phyloP scores from a whole-genome alignment of 257 asterid species.

The Lycium barbarum region DNA sequence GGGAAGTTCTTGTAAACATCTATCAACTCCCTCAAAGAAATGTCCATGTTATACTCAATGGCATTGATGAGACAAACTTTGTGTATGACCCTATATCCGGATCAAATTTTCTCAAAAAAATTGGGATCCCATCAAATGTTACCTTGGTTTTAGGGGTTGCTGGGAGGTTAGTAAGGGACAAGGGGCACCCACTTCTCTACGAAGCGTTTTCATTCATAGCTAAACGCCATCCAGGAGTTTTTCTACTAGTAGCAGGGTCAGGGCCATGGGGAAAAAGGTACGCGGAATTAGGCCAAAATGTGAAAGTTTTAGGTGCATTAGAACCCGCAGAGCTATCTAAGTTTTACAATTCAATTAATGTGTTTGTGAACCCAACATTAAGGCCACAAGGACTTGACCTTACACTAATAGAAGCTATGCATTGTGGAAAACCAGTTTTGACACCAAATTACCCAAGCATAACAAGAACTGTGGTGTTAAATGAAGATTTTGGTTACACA shows the following conservation, averaged over 20 bases:
- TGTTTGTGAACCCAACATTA: conserved; percentile 40
- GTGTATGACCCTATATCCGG: conserved; percentile 19
- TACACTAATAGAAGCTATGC: conserved; percentile 41
- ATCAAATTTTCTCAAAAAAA: conserved; percentile 21
- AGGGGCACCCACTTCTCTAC: conserved; percentile 37
- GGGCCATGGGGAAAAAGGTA: conserved; percentile 39
- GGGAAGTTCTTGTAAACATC: conserved; percentile 38
- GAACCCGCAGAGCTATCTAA: conserved; percentile 32
- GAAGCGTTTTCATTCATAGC: conserved; percentile 31
- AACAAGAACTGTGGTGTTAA: conserved; percentile 28
- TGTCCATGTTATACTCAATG: conserved; percentile 42
- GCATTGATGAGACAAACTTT: conserved; percentile 36
- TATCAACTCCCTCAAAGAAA: conserved; percentile 39
- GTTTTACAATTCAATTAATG: conserved; percentile 35
- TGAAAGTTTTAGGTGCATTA: conserved; percentile 35
- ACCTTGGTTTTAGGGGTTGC: conserved; percentile 39
- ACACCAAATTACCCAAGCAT: conserved; percentile 39
- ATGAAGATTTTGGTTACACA: conserved; percentile 37
- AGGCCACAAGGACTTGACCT: conserved; percentile 46
- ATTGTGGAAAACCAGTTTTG: conserved; percentile 36
- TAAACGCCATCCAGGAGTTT: conserved; percentile 24
- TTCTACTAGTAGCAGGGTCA: conserved; percentile 33
- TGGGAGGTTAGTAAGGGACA: conserved; percentile 38
- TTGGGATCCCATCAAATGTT: conserved; percentile 33
- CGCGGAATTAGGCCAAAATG: conserved; percentile 28